phyloP scores from a whole-genome alignment of 257 asterid genomes.

The Solanum clarkiae region DNA sequence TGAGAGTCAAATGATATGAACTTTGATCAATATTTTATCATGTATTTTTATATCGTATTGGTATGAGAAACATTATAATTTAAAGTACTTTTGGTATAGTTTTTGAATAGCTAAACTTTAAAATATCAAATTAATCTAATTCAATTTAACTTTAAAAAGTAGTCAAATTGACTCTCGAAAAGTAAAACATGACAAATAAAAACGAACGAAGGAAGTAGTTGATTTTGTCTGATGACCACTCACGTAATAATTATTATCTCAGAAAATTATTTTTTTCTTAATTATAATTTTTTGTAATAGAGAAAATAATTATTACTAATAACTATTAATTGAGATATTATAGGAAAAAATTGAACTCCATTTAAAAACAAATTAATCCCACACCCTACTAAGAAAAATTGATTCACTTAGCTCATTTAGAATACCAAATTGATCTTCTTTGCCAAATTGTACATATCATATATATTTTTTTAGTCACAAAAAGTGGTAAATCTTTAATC shows the following conservation, averaged over 20 bases:
- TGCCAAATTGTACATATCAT: background rate
- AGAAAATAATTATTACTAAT: background rate
- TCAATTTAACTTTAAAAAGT: too few species aligned
- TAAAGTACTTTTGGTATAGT: too few species aligned
- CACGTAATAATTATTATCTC: background rate
- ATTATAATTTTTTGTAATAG: background rate
- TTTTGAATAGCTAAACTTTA: too few species aligned
- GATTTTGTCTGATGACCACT: constrained; percentile 1
- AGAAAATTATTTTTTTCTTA: background rate
- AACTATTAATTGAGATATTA: background rate
- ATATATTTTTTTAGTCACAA: background rate
- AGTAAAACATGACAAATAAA: too few species aligned
- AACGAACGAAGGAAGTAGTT: background rate
- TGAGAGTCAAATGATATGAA: too few species aligned
- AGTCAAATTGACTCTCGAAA: too few species aligned
- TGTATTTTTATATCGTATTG: too few species aligned
- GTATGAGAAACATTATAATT: too few species aligned
- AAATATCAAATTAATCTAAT: too few species aligned
- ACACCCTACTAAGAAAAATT: background rate
- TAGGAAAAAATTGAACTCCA: background rate
- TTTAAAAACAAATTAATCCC: background rate
- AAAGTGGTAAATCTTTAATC: constrained; percentile 3
- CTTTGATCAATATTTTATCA: too few species aligned
- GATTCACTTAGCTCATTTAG: constrained; percentile 25
- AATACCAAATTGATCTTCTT: constrained; percentile 7